Evolutionary conservation across 225 moss, liverwort and hornwort species (phyloP).

Genomic region (Ulota crispa): DNA sequence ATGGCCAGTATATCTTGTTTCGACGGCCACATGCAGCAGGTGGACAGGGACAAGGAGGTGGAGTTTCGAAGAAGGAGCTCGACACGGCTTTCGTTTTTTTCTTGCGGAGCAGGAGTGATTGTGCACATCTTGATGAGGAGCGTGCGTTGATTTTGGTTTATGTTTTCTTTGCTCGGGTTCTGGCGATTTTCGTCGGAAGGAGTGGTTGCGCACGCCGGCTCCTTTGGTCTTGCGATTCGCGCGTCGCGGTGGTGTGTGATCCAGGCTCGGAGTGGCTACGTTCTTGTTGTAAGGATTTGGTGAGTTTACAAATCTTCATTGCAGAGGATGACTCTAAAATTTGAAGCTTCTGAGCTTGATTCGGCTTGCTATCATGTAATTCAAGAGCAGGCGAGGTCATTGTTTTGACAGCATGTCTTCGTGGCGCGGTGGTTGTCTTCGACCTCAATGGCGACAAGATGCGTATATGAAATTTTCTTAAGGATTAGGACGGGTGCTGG

Average conservation of each 20-base stretch:
- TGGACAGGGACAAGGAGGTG: slow-evolving; percentile 1
- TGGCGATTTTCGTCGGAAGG: background rate
- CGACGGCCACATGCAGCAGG: background rate
- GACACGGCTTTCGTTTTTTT: background rate
- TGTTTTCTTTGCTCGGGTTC: background rate
- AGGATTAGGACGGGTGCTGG: slow-evolving; percentile 26
- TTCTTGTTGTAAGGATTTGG: slow-evolving; percentile 2
- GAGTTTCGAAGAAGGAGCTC: background rate
- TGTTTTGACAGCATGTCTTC: background rate
- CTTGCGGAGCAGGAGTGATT: slow-evolving; percentile 1
- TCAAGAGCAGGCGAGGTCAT: slow-evolving; percentile 16
- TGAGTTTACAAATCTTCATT: background rate
- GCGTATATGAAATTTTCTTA: background rate
- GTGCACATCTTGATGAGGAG: slow-evolving; percentile 23
- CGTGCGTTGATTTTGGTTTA: background rate
- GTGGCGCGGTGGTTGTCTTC: slow-evolving; percentile 13
- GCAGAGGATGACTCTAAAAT: slow-evolving; percentile 13
- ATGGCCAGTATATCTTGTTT: slow-evolving; percentile 24
- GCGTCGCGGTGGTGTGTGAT: slow-evolving; percentile 6
- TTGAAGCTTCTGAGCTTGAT: slow-evolving; percentile 11
- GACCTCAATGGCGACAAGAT: slow-evolving; percentile 16
- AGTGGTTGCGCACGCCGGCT: background rate
- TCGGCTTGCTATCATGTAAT: background rate
- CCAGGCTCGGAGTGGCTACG: background rate
- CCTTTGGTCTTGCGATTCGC: background rate